Evolutionary conservation across 2,329 filamentous ascomycete genomes (phyloP), one percentile per base, ranked within the genome.

Genomic region (Sporothrix globosa): DNA sequence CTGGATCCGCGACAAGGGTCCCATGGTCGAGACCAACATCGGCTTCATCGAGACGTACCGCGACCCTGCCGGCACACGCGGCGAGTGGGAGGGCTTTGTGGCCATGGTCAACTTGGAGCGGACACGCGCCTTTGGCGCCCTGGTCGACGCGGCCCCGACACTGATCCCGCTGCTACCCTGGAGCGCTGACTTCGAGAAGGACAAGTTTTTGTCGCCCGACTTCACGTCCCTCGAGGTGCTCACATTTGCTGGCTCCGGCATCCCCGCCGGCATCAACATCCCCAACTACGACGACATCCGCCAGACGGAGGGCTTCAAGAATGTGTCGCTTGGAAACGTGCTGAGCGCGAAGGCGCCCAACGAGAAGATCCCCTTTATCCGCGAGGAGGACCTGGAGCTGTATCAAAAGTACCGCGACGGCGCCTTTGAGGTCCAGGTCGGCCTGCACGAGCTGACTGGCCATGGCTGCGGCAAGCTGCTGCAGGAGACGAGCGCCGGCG

Each of bases 191-290:
- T 99, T 98, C 74, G 96, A 99, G 79, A 98, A 98, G 81, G 94
- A 97, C 83, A 93, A 91, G 77, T 99, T 99, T 80, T 82, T 97
- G 48, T 95, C 92, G 68, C 96, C 96, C 0, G 96, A 99, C 79
- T 99, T 99, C 78, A 98, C 96, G 0, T 96, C 92, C 11, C 85
- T 98, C 1, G 96, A 99, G 79, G 93, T 97, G 2, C 81, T 97
- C 72, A 93, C 91, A 0, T 97, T 97, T 75, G 86, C 87, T 78
- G 87, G 84, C 67, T 89, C 84, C 71, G 90, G 87, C 70, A 91
- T 91, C 69, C 88, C 88, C 11, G 88, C 88, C 30, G 89, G 89
- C 34, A 90, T 90, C 76, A 90, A 90, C 75, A 89, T 90, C 72
- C 87, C 86, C 69, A 91, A 91, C 79, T 92, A 91, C 75, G 91